phyloP scores from a whole-genome alignment of 192 early-diverging fungal genomes.

The Chytriomyces sp. region DNA sequence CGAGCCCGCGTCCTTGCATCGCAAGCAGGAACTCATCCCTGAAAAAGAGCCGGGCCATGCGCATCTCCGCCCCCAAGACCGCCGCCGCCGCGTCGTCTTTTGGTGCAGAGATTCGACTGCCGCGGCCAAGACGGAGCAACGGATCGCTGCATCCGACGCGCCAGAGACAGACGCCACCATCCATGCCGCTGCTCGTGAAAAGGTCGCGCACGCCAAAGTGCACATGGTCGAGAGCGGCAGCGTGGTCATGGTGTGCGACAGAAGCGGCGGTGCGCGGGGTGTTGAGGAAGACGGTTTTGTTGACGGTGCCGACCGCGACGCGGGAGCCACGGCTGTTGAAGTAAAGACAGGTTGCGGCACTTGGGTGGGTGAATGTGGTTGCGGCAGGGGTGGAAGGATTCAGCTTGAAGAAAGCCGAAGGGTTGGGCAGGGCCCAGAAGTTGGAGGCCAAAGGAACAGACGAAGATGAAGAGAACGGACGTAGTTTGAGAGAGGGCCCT shows the following conservation, averaged over 20 bases:
- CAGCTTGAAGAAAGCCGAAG: background rate
- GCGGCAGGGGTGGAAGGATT: background rate
- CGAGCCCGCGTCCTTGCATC: background rate
- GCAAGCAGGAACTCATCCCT: background rate
- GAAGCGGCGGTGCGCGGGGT: background rate
- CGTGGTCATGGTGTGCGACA: conserved; percentile 28
- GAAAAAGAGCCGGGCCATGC: background rate
- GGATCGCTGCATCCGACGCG: conserved; percentile 25
- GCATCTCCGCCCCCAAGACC: background rate
- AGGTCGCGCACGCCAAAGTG: conserved; percentile 17
- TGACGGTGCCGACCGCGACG: conserved; percentile 29
- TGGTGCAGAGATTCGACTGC: background rate
- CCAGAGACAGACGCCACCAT: conserved; percentile 34
- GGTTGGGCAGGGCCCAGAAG: background rate
- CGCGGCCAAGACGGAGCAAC: background rate
- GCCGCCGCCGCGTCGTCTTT: background rate
- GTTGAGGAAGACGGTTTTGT: conserved; percentile 28
- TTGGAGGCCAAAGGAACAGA: no score
- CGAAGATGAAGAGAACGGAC: no score
- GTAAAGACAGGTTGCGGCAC: conserved; percentile 27
- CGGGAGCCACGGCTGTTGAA: conserved; percentile 21
- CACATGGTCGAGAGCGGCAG: conserved; percentile 29
- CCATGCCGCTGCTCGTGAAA: background rate
- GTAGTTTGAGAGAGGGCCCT: background rate
- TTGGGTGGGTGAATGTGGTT: conserved; percentile 25